These are phyloP conservation scores for Candida boidinii DNA, from an alignment of 805 yeast species.

Conservation along the genomic window DNA sequence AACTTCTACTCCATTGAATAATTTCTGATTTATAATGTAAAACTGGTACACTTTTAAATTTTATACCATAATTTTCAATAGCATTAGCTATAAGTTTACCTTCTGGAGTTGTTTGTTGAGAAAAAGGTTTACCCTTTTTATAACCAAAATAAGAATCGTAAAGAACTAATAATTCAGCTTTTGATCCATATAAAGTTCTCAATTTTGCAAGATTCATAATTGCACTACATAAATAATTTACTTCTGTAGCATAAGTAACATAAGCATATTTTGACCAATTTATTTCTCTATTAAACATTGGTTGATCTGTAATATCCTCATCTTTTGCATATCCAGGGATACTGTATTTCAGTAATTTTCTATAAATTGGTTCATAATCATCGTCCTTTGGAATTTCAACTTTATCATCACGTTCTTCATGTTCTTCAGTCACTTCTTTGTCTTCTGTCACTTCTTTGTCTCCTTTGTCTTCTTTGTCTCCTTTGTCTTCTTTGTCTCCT, in stretches of 20 bases:
- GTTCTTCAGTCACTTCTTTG: too few relatives aligned
- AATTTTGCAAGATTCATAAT: conserved; percentile 37
- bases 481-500: too few relatives aligned
- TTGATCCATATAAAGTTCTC: conserved; percentile 17
- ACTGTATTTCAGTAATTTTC: too few relatives aligned
- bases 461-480: too few relatives aligned
- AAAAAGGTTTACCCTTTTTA: neutral
- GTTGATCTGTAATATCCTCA: neutral
- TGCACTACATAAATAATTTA: conserved; percentile 42
- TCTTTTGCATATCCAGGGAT: neutral
- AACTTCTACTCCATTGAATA: conserved; percentile 39
- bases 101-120: conserved; percentile 3
- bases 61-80: conserved; percentile 14
- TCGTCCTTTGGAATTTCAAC: too few relatives aligned
- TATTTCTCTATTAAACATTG: too few relatives aligned
- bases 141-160: conserved; percentile 20
- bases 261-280: conserved; percentile 44
- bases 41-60: conserved; percentile 19
- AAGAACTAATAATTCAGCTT: conserved; percentile 40
- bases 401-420: too few relatives aligned
- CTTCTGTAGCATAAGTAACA: conserved; percentile 51
- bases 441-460: conserved; percentile 3
- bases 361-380: too few relatives aligned
- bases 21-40: conserved; percentile 12
- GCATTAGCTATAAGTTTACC: conserved; percentile 5